Percentiles rank a stretch among this genome's conserved stretches.
phyloP scores from a whole-genome alignment of 805 yeast genomes.

The Lipomyces mesembrius region DNA sequence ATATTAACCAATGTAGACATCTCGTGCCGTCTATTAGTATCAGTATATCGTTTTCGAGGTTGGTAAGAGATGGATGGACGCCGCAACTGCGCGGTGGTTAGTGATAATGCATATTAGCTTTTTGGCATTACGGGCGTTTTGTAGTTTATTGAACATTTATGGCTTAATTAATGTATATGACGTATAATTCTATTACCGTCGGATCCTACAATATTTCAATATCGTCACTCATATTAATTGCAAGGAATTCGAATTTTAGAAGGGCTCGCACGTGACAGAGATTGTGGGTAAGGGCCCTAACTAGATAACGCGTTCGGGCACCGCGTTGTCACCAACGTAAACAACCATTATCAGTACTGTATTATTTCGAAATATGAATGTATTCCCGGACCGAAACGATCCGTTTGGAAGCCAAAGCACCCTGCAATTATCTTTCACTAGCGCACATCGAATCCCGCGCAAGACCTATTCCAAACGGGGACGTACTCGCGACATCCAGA shows the following conservation, averaged over 20 bases:
- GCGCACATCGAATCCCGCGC: constrained; percentile 1
- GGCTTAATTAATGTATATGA: not conserved
- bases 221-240: no score
- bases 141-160: not conserved
- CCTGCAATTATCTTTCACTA: not conserved
- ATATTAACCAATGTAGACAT: not conserved
- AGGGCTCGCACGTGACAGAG: no score
- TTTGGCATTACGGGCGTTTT: constrained; percentile 1
- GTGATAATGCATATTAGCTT: not conserved
- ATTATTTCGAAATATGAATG: not conserved
- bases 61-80: constrained; percentile 7
- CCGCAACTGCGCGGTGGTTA: constrained; percentile 1
- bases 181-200: not conserved
- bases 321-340: not conserved
- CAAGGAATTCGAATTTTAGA: no score
- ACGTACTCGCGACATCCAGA: not conserved
- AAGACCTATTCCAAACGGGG: constrained; percentile 3
- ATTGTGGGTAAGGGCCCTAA: no score
- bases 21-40: not conserved
- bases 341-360: not conserved
- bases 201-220: not conserved
- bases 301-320: no score
- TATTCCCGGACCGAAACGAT: constrained; percentile 6
- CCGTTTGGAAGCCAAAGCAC: constrained; percentile 1
- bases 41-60: not conserved